phyloP scores from a whole-genome alignment of 208 protist species.

The Acanthamoeba triangularis region DNA sequence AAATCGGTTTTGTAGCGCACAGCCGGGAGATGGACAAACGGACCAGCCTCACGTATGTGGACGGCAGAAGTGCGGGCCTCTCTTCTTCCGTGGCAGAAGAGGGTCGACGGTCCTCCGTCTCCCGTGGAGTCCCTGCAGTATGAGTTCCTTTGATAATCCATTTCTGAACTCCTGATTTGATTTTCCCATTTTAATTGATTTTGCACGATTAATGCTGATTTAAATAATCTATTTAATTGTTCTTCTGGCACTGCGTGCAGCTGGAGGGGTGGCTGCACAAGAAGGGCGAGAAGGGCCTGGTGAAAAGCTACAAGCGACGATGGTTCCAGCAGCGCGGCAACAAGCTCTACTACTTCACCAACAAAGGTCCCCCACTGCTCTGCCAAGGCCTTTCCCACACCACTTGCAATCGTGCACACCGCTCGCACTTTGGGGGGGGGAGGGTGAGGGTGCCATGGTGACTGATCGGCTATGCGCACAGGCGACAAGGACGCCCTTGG shows the following conservation, averaged over 20 bases:
- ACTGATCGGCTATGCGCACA: neutral
- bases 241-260: neutral
- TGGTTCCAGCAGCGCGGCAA: conserved; percentile 68
- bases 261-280: conserved; percentile 68
- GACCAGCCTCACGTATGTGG: neutral
- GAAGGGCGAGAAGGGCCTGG: conserved; percentile 74
- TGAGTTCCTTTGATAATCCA: neutral
- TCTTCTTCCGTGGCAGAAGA: neutral
- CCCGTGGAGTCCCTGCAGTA: neutral
- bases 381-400: neutral
- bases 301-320: conserved; percentile 52
- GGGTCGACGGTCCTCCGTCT: conserved; percentile 7
- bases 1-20: no score
- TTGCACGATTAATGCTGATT: no score
- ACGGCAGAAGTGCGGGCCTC: neutral
- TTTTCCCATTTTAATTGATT: neutral
- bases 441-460: neutral
- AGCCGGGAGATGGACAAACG: neutral
- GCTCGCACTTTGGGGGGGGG: neutral
- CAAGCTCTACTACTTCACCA: conserved; percentile 62
- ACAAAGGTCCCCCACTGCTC: neutral
- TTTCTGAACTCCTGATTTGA: neutral
- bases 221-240: neutral
- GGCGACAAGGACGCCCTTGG: conserved; percentile 9
- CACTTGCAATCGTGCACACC: no score